Base-by-base conservation (phyloP, 192 early-diverging fungal genomes). In the Backusella tarrabulga region DNA sequence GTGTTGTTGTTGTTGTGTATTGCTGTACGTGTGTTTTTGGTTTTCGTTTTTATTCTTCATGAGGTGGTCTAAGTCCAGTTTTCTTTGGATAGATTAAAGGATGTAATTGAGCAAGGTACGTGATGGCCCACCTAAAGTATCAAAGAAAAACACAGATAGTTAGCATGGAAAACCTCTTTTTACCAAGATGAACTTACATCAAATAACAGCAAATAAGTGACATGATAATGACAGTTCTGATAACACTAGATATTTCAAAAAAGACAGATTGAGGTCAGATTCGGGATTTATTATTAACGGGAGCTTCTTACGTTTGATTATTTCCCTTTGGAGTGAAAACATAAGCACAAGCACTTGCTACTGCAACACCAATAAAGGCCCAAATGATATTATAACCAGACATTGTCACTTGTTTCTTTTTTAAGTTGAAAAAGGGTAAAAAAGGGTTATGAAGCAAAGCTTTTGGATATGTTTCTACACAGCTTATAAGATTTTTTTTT, bases 51-150 rank as follows among this genome's bases (percentile, higher is more conserved):
- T 23, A 19, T 21, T 70, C 67, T 68, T 68, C 67, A 44, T 72
- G 71, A 23, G 73, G 63, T 35, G 76, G 85, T 77, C 90, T 84
- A 75, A 93, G 80, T 80, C 92, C 90, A 60, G 86, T 87, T 38
- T 92, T 89, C 79, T 88, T 92, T 4, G 95, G 95, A 21, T 87
- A 83, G 54, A 97, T 87, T 38, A 97, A 85, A 26, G 95, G 95
- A 75, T 97, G 87, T 5, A 95, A 81, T 88, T 97, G 95, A 42
- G 94, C 94, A 68, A 97, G 81, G 80, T 95, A 97, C 36, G 94
- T 95, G 73, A 97, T 86, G 0, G 92, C 93, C 95, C 95, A 97
- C 93, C 92, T 95, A 79, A 4, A 77, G 38, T 72, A 56, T 52
- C 6, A 35, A 41, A 76, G 29, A 54, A 34, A 35, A 21, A 19